phyloP scores from a whole-genome alignment of 2,329 filamentous ascomycete species.

The Penicillium sp. region DNA sequence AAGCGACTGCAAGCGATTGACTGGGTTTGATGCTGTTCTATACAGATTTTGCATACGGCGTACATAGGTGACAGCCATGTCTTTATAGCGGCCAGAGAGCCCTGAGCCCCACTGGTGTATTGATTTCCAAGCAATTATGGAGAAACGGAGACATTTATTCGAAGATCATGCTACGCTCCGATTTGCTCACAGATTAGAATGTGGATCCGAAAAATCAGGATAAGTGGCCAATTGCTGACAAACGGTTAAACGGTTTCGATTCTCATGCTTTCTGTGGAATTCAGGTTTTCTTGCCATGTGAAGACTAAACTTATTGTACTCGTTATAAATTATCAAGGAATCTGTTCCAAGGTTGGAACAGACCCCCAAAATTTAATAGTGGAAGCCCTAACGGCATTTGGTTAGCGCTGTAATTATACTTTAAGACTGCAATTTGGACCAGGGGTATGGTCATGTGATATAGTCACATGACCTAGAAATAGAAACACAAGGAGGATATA shows the following conservation, averaged over 20 bases:
- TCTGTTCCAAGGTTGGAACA: too few species aligned
- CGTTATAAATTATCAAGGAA: too few species aligned
- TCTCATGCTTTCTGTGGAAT: not conserved
- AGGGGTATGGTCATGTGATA: too few species aligned
- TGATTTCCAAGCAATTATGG: not conserved
- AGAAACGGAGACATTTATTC: not conserved
- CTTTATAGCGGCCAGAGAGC: not conserved
- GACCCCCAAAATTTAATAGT: too few species aligned
- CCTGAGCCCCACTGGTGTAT: not conserved
- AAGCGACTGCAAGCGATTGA: not conserved
- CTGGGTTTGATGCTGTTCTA: not conserved
- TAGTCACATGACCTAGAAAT: too few species aligned
- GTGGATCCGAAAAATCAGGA: not conserved
- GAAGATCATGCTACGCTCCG: not conserved
- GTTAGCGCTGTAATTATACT: too few species aligned
- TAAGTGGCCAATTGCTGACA: not conserved
- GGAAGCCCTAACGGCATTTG: too few species aligned
- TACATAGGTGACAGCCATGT: not conserved
- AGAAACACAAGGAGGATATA: too few species aligned
- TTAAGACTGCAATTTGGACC: too few species aligned
- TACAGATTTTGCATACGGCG: not conserved
- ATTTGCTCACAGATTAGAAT: not conserved
- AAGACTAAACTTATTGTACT: not conserved
- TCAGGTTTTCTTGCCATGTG: not conserved
- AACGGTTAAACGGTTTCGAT: not conserved